phyloP scores from a whole-genome alignment of 2,329 filamentous ascomycete genomes.

The Sarocladium strictum region DNA sequence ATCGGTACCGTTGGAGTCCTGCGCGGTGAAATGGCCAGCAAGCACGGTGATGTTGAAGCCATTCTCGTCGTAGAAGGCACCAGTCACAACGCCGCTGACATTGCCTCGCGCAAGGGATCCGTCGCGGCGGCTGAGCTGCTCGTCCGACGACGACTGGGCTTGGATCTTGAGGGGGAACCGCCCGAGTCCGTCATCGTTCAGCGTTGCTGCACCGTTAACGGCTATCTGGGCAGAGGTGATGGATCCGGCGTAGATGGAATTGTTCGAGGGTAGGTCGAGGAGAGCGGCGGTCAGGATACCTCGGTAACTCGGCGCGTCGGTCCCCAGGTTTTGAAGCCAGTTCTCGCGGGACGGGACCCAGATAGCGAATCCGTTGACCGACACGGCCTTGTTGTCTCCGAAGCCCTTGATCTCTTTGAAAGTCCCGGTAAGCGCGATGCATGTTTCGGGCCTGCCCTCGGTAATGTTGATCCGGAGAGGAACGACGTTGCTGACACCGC shows the following conservation, averaged over 20 bases:
- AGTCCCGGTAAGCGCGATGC: constrained; percentile 72
- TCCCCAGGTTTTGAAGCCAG: constrained; percentile 78
- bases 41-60: constrained; percentile 78
- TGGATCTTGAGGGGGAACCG: constrained; percentile 53
- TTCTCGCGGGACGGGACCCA: constrained; percentile 84
- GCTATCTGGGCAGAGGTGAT: constrained; percentile 69
- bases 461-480: constrained; percentile 76
- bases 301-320: constrained; percentile 57
- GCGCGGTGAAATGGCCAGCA: constrained; percentile 77
- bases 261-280: constrained; percentile 56
- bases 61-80: constrained; percentile 67
- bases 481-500: constrained; percentile 67
- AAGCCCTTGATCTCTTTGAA: constrained; percentile 71
- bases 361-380: constrained; percentile 72
- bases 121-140: constrained; percentile 41
- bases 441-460: constrained; percentile 58
- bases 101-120: constrained; percentile 27
- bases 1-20: constrained; percentile 59
- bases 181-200: constrained; percentile 49
- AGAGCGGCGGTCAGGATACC: constrained; percentile 67
- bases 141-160: constrained; percentile 26
- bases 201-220: constrained; percentile 64
- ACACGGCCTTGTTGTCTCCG: constrained; percentile 51
- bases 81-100: constrained; percentile 68
- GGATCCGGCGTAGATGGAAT: constrained; percentile 75